Base-by-base conservation (phyloP, 306 rosid species). In the Cotoneaster glaucophyllus region DNA sequence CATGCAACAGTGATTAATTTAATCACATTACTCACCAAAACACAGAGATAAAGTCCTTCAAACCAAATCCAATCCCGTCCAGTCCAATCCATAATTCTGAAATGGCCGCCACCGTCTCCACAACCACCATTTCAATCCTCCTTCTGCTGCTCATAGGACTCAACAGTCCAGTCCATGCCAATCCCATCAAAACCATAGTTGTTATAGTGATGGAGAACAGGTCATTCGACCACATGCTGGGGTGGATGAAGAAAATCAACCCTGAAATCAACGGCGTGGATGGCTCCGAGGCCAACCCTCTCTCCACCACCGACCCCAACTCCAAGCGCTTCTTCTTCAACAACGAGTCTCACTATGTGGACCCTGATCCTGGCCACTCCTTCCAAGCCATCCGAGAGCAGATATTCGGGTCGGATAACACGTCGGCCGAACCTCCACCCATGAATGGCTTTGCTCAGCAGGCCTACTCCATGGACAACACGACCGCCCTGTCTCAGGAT, bases 181-280 rank as follows among this genome's bases (percentile, higher is more conserved):
- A 75, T 52, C 98, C 96, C 11, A 90, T 94, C 64, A 94, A 88
- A 79, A 94, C 93, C 12, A 63, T 94, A 0, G 97, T 94, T 34
- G 88, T 94, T 34, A 18, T 94, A 22, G 96, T 92, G 0, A 94
- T 92, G 98, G 98, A 94, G 86, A 94, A 94, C 29, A 87, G 98
- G 3, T 94, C 97, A 48, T 94, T 94, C 78, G 96, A 94, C 77
- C 98, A 94, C 96, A 94, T 94, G 98, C 62, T 94, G 3, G 97
- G 98, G 0, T 94, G 98, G 98, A 94, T 94, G 97, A 94, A 94
- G 83, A 81, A 53, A 22, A 75, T 94, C 17, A 91, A 90, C 81
- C 90, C 96, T 3, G 69, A 74, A 57, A 94, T 94, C 72, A 79
- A 92, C 68, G 98, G 98, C 18, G 98, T 94, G 1, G 82, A 76